These are phyloP conservation scores for Bipolaris sorokiniana DNA, from an alignment of 2,329 filamentous ascomycete genomes.

Conservation along the genomic window DNA sequence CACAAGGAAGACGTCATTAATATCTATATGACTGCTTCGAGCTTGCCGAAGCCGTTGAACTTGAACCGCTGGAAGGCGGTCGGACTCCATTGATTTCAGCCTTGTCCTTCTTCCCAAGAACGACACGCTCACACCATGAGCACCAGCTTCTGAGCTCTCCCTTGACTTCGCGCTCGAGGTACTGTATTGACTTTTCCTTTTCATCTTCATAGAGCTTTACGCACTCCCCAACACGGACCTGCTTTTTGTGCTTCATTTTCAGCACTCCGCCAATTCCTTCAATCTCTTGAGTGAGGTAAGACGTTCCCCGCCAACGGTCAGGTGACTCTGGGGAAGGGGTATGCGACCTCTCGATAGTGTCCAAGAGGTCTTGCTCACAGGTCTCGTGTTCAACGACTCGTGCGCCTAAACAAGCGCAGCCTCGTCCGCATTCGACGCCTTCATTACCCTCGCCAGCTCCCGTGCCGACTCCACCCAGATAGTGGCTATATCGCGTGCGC, in stretches of 20 bases:
- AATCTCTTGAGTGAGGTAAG: slow-evolving; percentile 86
- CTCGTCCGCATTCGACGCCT: slow-evolving; percentile 86
- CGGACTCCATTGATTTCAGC: slow-evolving; percentile 23
- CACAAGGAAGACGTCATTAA: neutral
- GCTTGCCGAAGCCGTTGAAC: slow-evolving; percentile 20
- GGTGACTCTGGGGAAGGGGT: slow-evolving; percentile 31
- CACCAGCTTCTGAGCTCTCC: slow-evolving; percentile 82
- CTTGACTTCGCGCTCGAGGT: slow-evolving; percentile 72
- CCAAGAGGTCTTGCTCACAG: slow-evolving; percentile 72
- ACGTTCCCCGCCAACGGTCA: slow-evolving; percentile 64
- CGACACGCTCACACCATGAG: slow-evolving; percentile 83
- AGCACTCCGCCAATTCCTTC: slow-evolving; percentile 88
- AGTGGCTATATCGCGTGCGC: slow-evolving; percentile 80
- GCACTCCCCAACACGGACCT: slow-evolving; percentile 79
- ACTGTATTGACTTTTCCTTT: slow-evolving; percentile 55
- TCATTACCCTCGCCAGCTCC: slow-evolving; percentile 88
- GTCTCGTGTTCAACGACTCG: slow-evolving; percentile 81
- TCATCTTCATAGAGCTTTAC: slow-evolving; percentile 82
- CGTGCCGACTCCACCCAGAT: slow-evolving; percentile 80
- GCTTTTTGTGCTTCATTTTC: slow-evolving; percentile 85
- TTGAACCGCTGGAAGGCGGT: slow-evolving; percentile 25
- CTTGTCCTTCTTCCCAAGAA: slow-evolving; percentile 63
- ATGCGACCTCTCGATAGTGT: slow-evolving; percentile 60
- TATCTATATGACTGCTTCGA: slow-evolving; percentile 10
- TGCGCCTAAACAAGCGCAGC: slow-evolving; percentile 74